phyloP scores from a whole-genome alignment of 768 basidiomycete species.

The Gloeopeniophorella convolvens region DNA sequence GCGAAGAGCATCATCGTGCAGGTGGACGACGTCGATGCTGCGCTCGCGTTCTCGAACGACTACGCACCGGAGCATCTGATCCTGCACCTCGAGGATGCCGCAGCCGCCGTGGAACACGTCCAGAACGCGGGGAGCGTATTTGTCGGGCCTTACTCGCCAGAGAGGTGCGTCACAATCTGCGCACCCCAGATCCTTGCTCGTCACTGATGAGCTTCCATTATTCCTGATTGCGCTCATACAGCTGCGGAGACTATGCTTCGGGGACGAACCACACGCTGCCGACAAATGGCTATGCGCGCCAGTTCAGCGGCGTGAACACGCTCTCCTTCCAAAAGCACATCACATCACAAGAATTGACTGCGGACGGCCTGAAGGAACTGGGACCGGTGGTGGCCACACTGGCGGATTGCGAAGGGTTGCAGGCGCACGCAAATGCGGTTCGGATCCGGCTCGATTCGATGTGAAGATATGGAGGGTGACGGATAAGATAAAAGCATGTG shows the following conservation, averaged over 20 bases:
- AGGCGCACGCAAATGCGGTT: conserved; percentile 95
- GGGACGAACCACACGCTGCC: conserved; percentile 98
- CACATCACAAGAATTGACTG: conserved; percentile 89
- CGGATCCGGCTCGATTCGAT: conserved; percentile 57
- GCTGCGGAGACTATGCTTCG: conserved; percentile 97
- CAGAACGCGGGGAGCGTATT: conserved; percentile 97
- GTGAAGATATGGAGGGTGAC: neutral
- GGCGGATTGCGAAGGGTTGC: conserved; percentile 91
- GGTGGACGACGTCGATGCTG: conserved; percentile 59
- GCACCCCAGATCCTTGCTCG: neutral
- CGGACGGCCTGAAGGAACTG: conserved; percentile 63
- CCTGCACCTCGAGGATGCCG: conserved; percentile 73
- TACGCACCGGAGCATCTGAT: conserved; percentile 99
- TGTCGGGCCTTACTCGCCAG: conserved; percentile 90
- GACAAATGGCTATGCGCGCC: conserved; percentile 93
- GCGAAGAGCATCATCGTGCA: conserved; percentile 87
- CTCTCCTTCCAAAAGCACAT: conserved; percentile 98
- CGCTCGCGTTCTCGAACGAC: conserved; percentile 87
- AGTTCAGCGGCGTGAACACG: conserved; percentile 98
- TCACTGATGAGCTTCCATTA: conserved; percentile 3
- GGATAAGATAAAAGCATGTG: neutral
- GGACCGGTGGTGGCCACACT: conserved; percentile 86
- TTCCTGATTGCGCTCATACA: conserved; percentile 27
- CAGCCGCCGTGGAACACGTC: conserved; percentile 54
- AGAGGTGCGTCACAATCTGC: conserved; percentile 56